Evolutionary conservation across 2,329 filamentous ascomycete genomes (phyloP), one percentile per base, ranked within the genome.

Genomic region (Nannizzia gypsea): DNA sequence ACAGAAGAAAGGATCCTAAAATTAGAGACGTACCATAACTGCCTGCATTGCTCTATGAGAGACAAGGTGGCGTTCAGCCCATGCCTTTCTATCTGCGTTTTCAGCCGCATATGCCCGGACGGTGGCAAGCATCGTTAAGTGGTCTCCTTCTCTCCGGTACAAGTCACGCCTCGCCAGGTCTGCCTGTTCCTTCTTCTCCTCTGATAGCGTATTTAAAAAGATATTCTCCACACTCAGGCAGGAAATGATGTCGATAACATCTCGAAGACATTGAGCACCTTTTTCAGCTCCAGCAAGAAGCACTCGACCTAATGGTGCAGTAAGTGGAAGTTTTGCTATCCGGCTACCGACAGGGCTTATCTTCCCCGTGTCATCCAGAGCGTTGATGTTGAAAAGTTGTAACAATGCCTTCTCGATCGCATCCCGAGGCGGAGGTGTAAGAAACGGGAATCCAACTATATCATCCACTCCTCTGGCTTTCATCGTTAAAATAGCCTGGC

Each of bases 401-500:
- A 93, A 73, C 0, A 96, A 77, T 0, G 91, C 90, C 65, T 90
- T 90, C 66, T 92, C 85, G 56, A 96, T 82, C 0, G 88, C 81
- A 64, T 95, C 87, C 2, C 84, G 75, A 6, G 88, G 84, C 0
- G 93, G 93, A 0, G 82, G 81, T 59, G 95, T 90, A 70, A 97
- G 85, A 55, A 96, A 83, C 0, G 92, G 90, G 63, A 99, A 99
- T 0, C 80, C 77, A 20, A 90, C 77, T 1, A 96, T 82, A 68
- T 97, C 87, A 26, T 88, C 80, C 11, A 97, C 85, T 0, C 91
- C 90, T 59, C 90, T 83, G 0, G 92, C 90, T 72, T 96, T 96
- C 87, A 99, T 95, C 0, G 89, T 95, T 8, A 99, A 77, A 1
- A 96, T 80, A 0, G 92, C 88, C 36, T 90, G 87, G 20, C 90